Evolutionary conservation across 1,284 basidiomycete species (phyloP).

Genomic region (Boletus subluridellus): DNA sequence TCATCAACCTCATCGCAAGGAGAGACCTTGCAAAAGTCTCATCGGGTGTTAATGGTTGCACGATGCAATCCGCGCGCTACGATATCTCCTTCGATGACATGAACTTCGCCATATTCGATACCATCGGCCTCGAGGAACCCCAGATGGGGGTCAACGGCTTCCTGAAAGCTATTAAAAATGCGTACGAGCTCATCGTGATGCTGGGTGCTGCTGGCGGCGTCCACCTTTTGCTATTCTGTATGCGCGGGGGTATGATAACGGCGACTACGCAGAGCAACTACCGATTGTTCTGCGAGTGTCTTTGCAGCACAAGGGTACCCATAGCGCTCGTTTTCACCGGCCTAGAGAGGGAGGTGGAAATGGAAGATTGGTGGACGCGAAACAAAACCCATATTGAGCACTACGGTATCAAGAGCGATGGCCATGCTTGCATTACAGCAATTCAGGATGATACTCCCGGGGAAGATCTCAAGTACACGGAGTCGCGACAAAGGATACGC

Average conservation of each 20-base stretch:
- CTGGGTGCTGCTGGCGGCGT: slow-evolving; percentile 18
- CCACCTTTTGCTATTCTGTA: no score
- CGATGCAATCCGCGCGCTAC: slow-evolving; percentile 11
- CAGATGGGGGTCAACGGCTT: slow-evolving; percentile 28
- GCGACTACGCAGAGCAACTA: no score
- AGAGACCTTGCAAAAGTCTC: slow-evolving; percentile 13
- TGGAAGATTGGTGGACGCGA: slow-evolving; percentile 12
- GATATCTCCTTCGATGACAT: no score
- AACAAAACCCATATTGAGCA: slow-evolving; percentile 33
- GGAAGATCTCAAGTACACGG: slow-evolving; percentile 16
- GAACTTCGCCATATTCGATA: slow-evolving; percentile 24
- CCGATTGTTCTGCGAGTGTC: no score
- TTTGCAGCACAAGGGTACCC: no score
- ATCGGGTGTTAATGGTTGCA: slow-evolving; percentile 18
- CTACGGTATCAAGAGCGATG: slow-evolving; percentile 31
- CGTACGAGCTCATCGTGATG: slow-evolving; percentile 33
- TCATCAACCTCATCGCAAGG: slow-evolving; percentile 35
- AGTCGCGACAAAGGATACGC: slow-evolving; percentile 25
- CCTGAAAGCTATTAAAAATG: slow-evolving; percentile 34
- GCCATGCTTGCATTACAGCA: no score
- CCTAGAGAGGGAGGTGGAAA: no score
- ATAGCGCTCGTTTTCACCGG: no score
- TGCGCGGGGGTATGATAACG: no score
- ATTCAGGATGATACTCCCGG: no score
- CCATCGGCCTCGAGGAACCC: slow-evolving; percentile 42